Base-by-base conservation (phyloP, 169 alveolate species). In the Cryptosporidium xiaoi region DNA sequence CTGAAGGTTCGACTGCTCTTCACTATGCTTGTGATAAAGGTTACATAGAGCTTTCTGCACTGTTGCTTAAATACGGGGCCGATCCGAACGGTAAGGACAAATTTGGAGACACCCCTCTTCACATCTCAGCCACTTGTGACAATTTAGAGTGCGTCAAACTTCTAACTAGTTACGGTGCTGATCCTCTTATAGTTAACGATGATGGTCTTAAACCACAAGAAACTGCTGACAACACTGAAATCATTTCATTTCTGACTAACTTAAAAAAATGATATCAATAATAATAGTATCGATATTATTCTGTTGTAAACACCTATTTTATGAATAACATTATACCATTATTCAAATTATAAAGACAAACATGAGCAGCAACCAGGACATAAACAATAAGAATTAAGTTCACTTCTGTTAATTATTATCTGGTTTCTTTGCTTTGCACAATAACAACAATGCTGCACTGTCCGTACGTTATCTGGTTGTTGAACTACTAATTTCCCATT, bases 31-130 rank as follows among this genome's bases (percentile, higher is more conserved):
- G 87, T 44, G 87, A 77, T 64, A 77, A 44, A 16, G 87, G 87
- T 13, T 46, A 20, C 58, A 24, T 53, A 51, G 82, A 65, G 36
- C 24, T 71, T 34, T 50, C 82, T 44, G 12, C n/a, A 15, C 33
- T 83, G 15, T 71, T 83, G 15, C 18, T 83, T 15, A 40, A 68
- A 12, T 82, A 20, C 51, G 91, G 91, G n/a, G 90, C 83, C 12
- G 92, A 90, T 62, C 84, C 84, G 24, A 83, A 66, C 40, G 56
- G 77, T 16, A 55, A 33, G 16, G 92, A 90, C 64, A 55, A 31
- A 27, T 87, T 83, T 71, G 92, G 92, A 6, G 83, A 90, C 77
- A 62, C 91, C 4, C 85, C 92, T 8, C 84, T 90, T 15, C 92
- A 90, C 50, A 66, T 90, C n/a, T 15, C 87, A 16, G 69, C 33